Conservation (phyloP, 495 filamentous ascomycete genomes). For the Echria macrotheca region DNA sequence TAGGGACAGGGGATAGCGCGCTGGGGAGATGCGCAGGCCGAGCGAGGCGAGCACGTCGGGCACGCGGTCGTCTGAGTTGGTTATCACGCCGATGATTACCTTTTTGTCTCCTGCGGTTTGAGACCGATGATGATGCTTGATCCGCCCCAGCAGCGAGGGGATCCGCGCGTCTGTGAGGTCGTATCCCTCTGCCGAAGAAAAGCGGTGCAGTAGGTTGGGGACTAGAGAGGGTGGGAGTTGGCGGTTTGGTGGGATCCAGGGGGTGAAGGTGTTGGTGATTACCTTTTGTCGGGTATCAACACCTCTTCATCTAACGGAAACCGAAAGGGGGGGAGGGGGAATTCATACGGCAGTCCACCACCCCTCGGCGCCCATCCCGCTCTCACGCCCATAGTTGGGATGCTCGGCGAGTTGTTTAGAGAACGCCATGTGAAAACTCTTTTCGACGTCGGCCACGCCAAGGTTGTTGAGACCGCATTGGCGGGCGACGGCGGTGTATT, state of each 20-base stretch:
- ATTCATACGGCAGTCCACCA: slow-evolving; percentile 66
- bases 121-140: no score
- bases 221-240: slow-evolving; percentile 45
- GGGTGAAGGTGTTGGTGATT: slow-evolving; percentile 36
- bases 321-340: slow-evolving; percentile 4
- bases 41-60: slow-evolving; percentile 54
- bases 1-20: slow-evolving; percentile 13
- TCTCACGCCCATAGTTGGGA: slow-evolving; percentile 66
- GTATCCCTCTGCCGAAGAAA: slow-evolving; percentile 60
- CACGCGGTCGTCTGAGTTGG: slow-evolving; percentile 74
- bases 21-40: slow-evolving; percentile 49
- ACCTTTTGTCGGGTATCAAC: slow-evolving; percentile 12
- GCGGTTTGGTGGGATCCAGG: slow-evolving; percentile 13
- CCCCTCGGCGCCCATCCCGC: slow-evolving; percentile 47
- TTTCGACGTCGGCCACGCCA: slow-evolving; percentile 26
- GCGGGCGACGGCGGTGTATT: slow-evolving; percentile 58
- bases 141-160: slow-evolving; percentile 42
- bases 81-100: slow-evolving; percentile 60
- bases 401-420: slow-evolving; percentile 40
- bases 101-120: no score
- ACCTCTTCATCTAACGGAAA: no score
- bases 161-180: slow-evolving; percentile 48
- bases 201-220: slow-evolving; percentile 52
- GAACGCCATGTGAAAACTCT: slow-evolving; percentile 42
- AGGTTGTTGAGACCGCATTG: slow-evolving; percentile 48